Evolutionary conservation across 1,139 yeast species (phyloP), one percentile per base, ranked within the genome.

Genomic region (Barnettozyma hawaiiensis): DNA sequence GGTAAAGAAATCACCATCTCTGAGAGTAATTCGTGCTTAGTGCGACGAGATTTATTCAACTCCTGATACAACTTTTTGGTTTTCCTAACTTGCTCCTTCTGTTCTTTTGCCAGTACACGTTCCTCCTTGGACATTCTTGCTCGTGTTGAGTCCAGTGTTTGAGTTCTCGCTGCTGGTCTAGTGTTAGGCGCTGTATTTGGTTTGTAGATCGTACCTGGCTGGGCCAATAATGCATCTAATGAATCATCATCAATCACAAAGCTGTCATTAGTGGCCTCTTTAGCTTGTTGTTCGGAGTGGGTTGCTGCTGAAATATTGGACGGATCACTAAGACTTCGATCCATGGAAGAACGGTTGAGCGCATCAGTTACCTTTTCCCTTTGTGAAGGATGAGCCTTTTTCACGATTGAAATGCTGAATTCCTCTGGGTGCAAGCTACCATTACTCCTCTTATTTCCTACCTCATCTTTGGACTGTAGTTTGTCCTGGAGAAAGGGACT

Each of bases 1-100:
- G 74, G 53, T 2, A 54, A 59, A 50, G 43, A 60, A 2, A 81
- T 48, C 6, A 69, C 64, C 71, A 81, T 76, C 49, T 76, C 78
- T 3, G 62, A 53, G 31, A 76, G 57, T 8, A 79, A 59, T 33
- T 76, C 81, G 6, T 70, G 76, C 51, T 75, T 77, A 31, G 70
- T 63, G 35, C 77, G 60, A 2, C 63, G 66, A 1, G 64, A 67
- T 50, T 66, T 72, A 55, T 82, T 82, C 1, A 70, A 80, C 28
- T 69, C 72, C 32, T 69, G 71, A 37, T 78, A 63, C 24, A 66
- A 63, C 40, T 65, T 66, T 9, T 45, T 44, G 12, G 40, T 40
- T 20, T 57, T 40, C 35, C 52, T 52, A 7, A 45, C 49, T 19
- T 35, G 15, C 14, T 41, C 44, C 12, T 39, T 42, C 14, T 31